Percentiles rank a stretch among this genome's conserved stretches.
Evolutionary conservation across 1,139 yeast species (phyloP).

Genomic region (Scheffersomyces segobiensis): DNA sequence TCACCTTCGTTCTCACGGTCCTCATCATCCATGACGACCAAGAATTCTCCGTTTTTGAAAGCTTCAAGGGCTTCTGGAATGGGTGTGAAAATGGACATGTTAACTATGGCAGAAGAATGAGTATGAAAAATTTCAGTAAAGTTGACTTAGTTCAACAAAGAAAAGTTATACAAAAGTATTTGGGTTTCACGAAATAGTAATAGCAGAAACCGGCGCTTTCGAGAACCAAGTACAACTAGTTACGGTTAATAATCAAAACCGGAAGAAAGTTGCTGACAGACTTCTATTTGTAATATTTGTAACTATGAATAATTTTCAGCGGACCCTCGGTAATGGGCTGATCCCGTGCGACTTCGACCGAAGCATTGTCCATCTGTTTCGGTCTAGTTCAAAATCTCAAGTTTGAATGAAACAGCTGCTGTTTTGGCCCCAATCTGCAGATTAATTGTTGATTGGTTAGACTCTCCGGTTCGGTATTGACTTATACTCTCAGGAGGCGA

Average conservation of each 20-base stretch:
- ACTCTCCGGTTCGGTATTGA: neutral
- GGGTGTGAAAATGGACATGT: conserved; percentile 43
- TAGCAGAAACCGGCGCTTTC: neutral
- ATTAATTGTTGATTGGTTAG: neutral
- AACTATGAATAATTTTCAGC: neutral
- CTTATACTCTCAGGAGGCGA: neutral
- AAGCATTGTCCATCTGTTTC: neutral
- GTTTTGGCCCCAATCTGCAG: neutral
- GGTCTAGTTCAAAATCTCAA: neutral
- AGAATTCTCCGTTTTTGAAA: conserved; percentile 81
- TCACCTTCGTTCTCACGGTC: conserved; percentile 98
- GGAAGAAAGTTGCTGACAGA: neutral
- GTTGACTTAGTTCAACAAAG: neutral
- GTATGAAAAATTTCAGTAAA: neutral
- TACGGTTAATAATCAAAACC: neutral
- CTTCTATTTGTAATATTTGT: neutral
- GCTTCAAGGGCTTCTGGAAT: conserved; percentile 79
- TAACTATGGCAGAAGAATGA: neutral
- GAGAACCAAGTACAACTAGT: neutral
- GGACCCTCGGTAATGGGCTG: neutral
- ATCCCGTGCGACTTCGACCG: neutral
- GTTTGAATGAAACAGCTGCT: neutral
- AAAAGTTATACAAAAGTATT: too few species aligned
- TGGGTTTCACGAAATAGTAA: too few species aligned
- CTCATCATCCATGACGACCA: conserved; percentile 95